phyloP scores from a whole-genome alignment of 345 rosid genomes.

The Hevea brasiliensis region DNA sequence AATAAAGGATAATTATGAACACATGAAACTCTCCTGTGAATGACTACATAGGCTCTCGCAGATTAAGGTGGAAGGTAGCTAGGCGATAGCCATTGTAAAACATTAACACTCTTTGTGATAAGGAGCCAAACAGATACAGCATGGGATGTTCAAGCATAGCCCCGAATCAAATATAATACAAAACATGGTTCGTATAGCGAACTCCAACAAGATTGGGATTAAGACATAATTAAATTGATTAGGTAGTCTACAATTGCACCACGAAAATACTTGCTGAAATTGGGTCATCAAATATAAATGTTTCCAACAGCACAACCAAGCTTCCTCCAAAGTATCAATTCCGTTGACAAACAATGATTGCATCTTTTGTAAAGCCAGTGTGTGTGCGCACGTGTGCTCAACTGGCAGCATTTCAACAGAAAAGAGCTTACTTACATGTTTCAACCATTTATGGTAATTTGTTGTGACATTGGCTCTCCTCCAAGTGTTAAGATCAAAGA shows the following conservation, averaged over 20 bases:
- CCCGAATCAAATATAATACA: neutral
- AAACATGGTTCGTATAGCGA: neutral
- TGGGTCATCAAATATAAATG: too few relatives aligned
- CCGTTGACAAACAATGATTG: neutral
- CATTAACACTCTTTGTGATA: neutral
- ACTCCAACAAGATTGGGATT: neutral
- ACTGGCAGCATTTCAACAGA: neutral
- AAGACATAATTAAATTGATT: too few relatives aligned
- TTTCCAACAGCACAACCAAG: neutral
- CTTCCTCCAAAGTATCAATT: neutral
- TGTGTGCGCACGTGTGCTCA: neutral
- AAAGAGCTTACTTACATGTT: conserved; percentile 48
- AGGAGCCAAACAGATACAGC: neutral
- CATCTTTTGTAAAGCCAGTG: neutral
- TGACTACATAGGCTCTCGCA: neutral
- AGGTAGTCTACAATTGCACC: too few relatives aligned
- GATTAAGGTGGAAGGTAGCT: neutral
- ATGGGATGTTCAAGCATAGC: neutral
- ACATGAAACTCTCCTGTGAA: neutral
- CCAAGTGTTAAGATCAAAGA: conserved; percentile 85
- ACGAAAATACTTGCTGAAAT: too few relatives aligned
- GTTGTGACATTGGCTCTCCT: conserved; percentile 65
- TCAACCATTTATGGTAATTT: conserved; percentile 68
- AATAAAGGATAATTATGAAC: neutral
- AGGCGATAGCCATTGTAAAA: neutral